Percentiles rank a stretch among this genome's conserved stretches.
Evolutionary conservation across 257 asterid genomes (phyloP).

Genomic region (Linaria vulgaris): DNA sequence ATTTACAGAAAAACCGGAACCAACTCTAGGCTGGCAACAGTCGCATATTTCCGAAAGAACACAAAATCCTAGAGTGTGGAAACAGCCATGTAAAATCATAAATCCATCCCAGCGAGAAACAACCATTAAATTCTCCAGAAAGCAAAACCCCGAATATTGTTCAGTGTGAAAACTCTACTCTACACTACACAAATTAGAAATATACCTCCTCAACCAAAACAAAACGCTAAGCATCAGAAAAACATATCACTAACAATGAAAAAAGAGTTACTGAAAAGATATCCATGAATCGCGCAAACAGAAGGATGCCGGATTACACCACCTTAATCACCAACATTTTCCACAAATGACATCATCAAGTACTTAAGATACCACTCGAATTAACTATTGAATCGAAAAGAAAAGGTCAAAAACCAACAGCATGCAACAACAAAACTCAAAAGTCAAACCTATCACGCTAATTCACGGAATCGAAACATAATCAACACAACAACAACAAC

Average conservation of each 20-base stretch:
- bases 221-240: background rate
- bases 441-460: conserved; percentile 9
- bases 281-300: background rate
- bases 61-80: conserved; percentile 19
- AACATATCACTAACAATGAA: background rate
- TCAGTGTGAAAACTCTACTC: conserved; percentile 9
- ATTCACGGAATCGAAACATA: too few relatives aligned
- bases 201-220: background rate
- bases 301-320: conserved; percentile 4
- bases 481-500: conserved; percentile 9
- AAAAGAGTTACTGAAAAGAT: background rate
- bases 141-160: conserved; percentile 15
- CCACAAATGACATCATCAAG: background rate
- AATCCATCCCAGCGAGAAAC: background rate
- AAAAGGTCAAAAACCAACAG: background rate
- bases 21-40: conserved; percentile 23
- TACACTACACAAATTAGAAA: conserved; percentile 13
- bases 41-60: conserved; percentile 17
- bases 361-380: conserved; percentile 1
- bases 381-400: conserved; percentile 18
- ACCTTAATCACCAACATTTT: background rate
- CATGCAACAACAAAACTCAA: conserved; percentile 13
- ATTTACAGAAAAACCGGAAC: conserved; percentile 5
- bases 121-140: conserved; percentile 21
- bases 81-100: conserved; percentile 3